Conservation (phyloP, 2,329 filamentous ascomycete genomes). For the Trichoderma asperellum region DNA sequence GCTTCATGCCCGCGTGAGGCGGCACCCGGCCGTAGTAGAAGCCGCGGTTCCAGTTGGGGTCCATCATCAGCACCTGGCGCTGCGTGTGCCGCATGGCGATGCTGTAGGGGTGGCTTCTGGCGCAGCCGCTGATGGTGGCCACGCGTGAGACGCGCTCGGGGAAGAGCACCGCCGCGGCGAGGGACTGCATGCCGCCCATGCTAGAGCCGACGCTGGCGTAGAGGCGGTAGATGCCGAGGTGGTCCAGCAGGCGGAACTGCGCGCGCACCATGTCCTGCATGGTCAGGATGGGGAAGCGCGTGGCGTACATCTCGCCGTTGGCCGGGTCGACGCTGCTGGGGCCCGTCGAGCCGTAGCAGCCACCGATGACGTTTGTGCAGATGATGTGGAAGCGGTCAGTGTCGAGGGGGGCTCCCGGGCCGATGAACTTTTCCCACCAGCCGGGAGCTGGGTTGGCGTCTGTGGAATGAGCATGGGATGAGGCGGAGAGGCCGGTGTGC, state of each 20-base stretch:
- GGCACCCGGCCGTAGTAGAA: constrained; percentile 91
- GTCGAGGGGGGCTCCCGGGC: constrained; percentile 80
- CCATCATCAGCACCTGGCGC: constrained; percentile 98
- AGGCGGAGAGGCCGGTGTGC: constrained; percentile 94
- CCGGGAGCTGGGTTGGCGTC: constrained; percentile 81
- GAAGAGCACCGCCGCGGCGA: constrained; percentile 84
- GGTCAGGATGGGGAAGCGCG: constrained; percentile 91
- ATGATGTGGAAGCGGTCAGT: constrained; percentile 92
- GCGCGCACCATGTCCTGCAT: constrained; percentile 97
- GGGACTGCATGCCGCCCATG: constrained; percentile 98
- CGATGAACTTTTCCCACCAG: constrained; percentile 99
- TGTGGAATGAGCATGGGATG: constrained; percentile 95
- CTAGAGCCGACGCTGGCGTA: constrained; percentile 93
- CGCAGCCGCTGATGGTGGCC: constrained; percentile 90
- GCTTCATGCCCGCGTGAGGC: constrained; percentile 95
- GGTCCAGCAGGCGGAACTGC: constrained; percentile 86
- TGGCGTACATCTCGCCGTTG: constrained; percentile 87
- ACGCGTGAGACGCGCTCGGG: constrained; percentile 80
- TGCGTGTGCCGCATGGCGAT: constrained; percentile 99
- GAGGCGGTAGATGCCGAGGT: constrained; percentile 73
- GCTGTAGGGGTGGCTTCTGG: constrained; percentile 92
- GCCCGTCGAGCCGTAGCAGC: constrained; percentile 94
- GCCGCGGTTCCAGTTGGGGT: constrained; percentile 93
- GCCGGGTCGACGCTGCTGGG: constrained; percentile 86
- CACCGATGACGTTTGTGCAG: constrained; percentile 95